Conservation (phyloP, 2,329 filamentous ascomycete genomes). For the Alternaria longipes region DNA sequence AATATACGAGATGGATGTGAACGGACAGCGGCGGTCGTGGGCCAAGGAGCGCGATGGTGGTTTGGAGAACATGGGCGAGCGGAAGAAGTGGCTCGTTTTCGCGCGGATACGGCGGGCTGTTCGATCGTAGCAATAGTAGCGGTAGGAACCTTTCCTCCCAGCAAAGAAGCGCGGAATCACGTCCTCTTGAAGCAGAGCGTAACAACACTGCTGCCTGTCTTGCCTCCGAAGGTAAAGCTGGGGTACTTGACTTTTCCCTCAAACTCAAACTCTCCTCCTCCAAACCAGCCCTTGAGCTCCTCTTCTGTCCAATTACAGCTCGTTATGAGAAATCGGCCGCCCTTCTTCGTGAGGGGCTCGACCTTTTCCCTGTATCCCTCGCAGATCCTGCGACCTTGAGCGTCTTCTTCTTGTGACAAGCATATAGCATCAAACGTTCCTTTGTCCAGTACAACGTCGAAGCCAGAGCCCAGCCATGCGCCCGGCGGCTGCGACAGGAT, state of each 20-base stretch:
- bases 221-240: constrained; percentile 87
- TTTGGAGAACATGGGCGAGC: constrained; percentile 66
- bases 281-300: constrained; percentile 85
- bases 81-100: constrained; percentile 77
- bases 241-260: constrained; percentile 80
- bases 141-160: not conserved
- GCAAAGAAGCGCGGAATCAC: constrained; percentile 16
- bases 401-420: constrained; percentile 67
- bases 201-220: constrained; percentile 87
- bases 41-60: constrained; percentile 63
- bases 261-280: constrained; percentile 63
- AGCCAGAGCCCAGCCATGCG: constrained; percentile 71
- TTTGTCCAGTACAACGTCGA: constrained; percentile 95
- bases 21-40: constrained; percentile 71
- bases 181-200: constrained; percentile 79
- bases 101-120: constrained; percentile 49
- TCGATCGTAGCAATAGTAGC: constrained; percentile 1
- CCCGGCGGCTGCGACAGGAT: constrained; percentile 55
- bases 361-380: constrained; percentile 79
- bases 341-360: constrained; percentile 71
- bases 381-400: constrained; percentile 67
- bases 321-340: constrained; percentile 83
- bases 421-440: constrained; percentile 97
- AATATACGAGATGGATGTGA: constrained; percentile 74
- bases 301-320: constrained; percentile 98